Conservation (phyloP, 2,329 filamentous ascomycete genomes). For the Grosmannia clavigera region DNA sequence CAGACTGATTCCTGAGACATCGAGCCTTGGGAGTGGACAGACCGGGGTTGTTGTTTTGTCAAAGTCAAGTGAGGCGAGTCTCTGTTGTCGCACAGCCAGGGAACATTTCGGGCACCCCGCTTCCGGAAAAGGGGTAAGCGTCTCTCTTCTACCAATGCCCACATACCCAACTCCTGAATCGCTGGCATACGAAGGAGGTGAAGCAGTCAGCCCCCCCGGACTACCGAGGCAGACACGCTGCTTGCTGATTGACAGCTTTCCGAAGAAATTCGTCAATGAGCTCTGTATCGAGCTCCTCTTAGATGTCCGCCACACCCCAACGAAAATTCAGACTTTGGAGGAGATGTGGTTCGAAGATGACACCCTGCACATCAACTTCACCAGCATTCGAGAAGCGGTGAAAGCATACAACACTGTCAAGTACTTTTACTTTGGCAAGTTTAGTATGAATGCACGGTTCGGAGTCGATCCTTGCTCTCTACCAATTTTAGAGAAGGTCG, state of each 20-base stretch:
- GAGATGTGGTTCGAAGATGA: slow-evolving; percentile 11
- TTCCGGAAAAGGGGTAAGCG: not conserved
- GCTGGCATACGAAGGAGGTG: not conserved
- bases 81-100: not conserved
- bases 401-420: slow-evolving; percentile 3
- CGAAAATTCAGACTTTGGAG: slow-evolving; percentile 3
- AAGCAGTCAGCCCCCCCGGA: not conserved
- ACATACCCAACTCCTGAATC: slow-evolving; percentile 9
- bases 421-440: slow-evolving; percentile 9
- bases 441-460: slow-evolving; percentile 1
- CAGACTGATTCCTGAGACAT: slow-evolving; percentile 1
- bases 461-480: slow-evolving; percentile 7
- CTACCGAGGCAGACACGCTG: slow-evolving; percentile 6
- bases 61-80: slow-evolving; percentile 4
- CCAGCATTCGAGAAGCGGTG: slow-evolving; percentile 7
- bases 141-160: slow-evolving; percentile 3
- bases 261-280: slow-evolving; percentile 4
- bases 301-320: not conserved
- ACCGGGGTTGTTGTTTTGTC: slow-evolving; percentile 8
- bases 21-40: not conserved
- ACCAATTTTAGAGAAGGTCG: not conserved
- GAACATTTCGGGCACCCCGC: not conserved
- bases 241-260: slow-evolving; percentile 6
- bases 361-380: slow-evolving; percentile 8
- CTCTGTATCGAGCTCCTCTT: slow-evolving; percentile 9